Percentiles rank a stretch among this genome's conserved stretches.
Conservation (phyloP, 345 rosid genomes). For the Barbarea vulgaris region DNA sequence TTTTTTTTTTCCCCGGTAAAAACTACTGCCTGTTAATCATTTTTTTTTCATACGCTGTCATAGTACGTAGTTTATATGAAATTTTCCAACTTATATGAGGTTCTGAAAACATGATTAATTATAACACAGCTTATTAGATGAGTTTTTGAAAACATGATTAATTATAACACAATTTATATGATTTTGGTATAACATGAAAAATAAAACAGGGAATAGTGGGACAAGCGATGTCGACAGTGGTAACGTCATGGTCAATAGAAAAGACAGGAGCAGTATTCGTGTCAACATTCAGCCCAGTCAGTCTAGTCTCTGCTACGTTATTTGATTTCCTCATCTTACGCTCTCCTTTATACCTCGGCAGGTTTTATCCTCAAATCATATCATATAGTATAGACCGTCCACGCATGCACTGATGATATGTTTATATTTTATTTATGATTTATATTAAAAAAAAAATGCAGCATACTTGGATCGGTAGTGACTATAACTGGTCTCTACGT, state of each 20-base stretch:
- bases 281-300: conserved; percentile 49
- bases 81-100: not conserved
- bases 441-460: not conserved
- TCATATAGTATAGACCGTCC: not conserved
- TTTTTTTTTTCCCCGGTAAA: no score
- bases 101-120: no score
- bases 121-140: no score
- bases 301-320: conserved; percentile 39
- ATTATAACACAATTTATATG: not conserved
- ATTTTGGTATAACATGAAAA: no score
- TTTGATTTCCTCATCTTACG: conserved; percentile 40
- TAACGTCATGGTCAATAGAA: conserved; percentile 51
- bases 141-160: not conserved
- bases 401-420: not conserved
- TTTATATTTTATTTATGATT: conserved; percentile 2
- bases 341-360: conserved; percentile 38
- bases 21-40: not conserved
- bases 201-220: conserved; percentile 49
- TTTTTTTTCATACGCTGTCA: not conserved
- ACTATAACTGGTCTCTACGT: conserved; percentile 40
- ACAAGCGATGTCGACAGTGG: conserved; percentile 49
- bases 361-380: conserved; percentile 30
- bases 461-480: conserved; percentile 40
- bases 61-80: not conserved
- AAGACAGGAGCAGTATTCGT: conserved; percentile 52